A percentile compares a stretch with the other conserved stretches of the same genome.
phyloP scores from a whole-genome alignment of 331 rosid species.

The Ulmus americana region DNA sequence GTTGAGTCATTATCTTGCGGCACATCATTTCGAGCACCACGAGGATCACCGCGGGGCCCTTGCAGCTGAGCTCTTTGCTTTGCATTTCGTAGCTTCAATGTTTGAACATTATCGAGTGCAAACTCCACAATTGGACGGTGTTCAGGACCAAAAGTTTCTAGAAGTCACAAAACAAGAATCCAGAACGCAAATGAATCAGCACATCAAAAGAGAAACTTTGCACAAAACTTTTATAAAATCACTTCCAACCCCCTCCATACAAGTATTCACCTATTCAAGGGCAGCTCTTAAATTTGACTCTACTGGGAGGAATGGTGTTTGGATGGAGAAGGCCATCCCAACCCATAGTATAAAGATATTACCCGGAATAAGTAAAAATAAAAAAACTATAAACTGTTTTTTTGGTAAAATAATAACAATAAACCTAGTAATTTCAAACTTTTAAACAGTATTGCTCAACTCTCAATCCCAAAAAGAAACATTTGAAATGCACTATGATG shows the following conservation, averaged over 20 bases:
- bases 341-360: neutral
- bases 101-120: conserved; percentile 80
- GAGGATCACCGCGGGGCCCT: conserved; percentile 19
- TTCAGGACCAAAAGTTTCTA: conserved; percentile 78
- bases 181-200: neutral
- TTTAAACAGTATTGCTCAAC: neutral
- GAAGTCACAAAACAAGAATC: conserved; percentile 12
- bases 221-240: neutral
- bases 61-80: conserved; percentile 49
- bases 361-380: neutral
- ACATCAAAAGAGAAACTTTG: neutral
- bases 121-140: conserved; percentile 93
- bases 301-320: neutral
- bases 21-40: conserved; percentile 7
- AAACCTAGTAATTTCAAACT: neutral
- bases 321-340: neutral
- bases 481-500: neutral
- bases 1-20: conserved; percentile 20
- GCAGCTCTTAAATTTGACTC: neutral
- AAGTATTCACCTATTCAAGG: neutral
- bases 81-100: conserved; percentile 52
- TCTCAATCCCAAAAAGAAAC: neutral
- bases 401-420: neutral
- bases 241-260: neutral
- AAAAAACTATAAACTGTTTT: neutral